Conservation (phyloP, 2,329 filamentous ascomycete genomes). For the Aureobasidium mangrovei region DNA sequence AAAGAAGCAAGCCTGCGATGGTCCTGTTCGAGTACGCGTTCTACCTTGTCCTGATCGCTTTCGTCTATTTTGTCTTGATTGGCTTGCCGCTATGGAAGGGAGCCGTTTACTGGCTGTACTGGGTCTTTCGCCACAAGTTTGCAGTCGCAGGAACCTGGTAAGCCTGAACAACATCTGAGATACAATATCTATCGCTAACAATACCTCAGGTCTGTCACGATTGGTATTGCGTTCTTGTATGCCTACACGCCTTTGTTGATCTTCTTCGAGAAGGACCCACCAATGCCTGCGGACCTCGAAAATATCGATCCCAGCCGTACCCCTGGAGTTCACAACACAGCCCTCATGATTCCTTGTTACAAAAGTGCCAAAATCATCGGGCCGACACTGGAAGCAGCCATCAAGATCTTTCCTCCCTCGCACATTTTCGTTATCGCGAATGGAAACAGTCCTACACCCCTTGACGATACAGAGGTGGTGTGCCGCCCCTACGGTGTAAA, state of each 20-base stretch:
- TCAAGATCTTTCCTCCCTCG: slow-evolving; percentile 38
- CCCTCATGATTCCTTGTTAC: slow-evolving; percentile 42
- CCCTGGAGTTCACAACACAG: slow-evolving; percentile 30
- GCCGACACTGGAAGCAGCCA: slow-evolving; percentile 35
- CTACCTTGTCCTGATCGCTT: slow-evolving; percentile 30
- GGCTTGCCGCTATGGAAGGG: slow-evolving; percentile 41
- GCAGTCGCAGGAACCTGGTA: slow-evolving; percentile 32
- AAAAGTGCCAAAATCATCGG: slow-evolving; percentile 37
- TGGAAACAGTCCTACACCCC: slow-evolving; percentile 38
- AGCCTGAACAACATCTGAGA: background rate
- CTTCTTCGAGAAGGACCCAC: slow-evolving; percentile 27
- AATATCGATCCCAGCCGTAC: slow-evolving; percentile 16
- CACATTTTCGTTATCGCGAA: slow-evolving; percentile 44
- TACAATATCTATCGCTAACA: background rate
- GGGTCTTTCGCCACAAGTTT: slow-evolving; percentile 33
- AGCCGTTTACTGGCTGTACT: slow-evolving; percentile 36
- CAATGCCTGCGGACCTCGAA: slow-evolving; percentile 22
- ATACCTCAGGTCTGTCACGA: slow-evolving; percentile 25
- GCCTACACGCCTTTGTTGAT: slow-evolving; percentile 25
- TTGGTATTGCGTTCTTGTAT: slow-evolving; percentile 27
- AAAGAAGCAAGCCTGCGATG: slow-evolving; percentile 27
- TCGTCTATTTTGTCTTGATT: slow-evolving; percentile 40
- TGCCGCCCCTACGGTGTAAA: slow-evolving; percentile 38
- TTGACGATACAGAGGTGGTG: slow-evolving; percentile 41
- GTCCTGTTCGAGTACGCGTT: slow-evolving; percentile 32